Base-by-base conservation (phyloP, 2,329 filamentous ascomycete genomes). In the Decorospora gaudefroyi region DNA sequence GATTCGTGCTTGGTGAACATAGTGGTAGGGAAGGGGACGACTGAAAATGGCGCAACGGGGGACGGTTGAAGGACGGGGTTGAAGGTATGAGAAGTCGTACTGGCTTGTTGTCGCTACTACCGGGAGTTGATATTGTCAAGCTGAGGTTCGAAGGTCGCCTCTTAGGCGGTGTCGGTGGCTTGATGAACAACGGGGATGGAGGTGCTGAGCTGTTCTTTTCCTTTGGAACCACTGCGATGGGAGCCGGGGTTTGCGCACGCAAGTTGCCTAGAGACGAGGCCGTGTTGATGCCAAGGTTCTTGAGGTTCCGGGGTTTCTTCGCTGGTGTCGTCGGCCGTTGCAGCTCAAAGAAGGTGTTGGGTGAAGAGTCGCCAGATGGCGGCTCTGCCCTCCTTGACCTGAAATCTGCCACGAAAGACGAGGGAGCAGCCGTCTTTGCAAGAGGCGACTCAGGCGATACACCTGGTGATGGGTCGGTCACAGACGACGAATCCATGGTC, bases 391-490 rank as follows among this genome's bases (percentile, higher is more conserved):
- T 56, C 30, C 68, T 58, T 8, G 70, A 72, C 37, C 74, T 61
- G 25, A 74, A 70, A 59, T 83, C 81, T 4, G 80, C 78, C 1
- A 84, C 78, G 59, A 87, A 90, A 10, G 84, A 83, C 34, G 82
- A 83, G 37, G 82, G 82, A 30, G 89, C 77, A 3, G 88, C 84
- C 42, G 86, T 80, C 42, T 90, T 77, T 43, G 87, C 86, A 41
- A 87, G 76, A 1, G 90, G 89, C 2, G 93, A 96, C 71, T 96
- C 91, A 6, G 92, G 92, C 1, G 92, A 96, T 4, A 15, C 91
- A 90, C 38, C 92, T 3, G 93, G 90, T 4, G 92, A 96, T 6
- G 89, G 86, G 61, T 97, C 92, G 19, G 91, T 91, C 34, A 93
- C 79, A 19, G 90, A 88, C 6, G 90, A 92, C 4, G 91, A 95